phyloP scores from a whole-genome alignment of 495 filamentous ascomycete genomes.

The Letharia columbiana region DNA sequence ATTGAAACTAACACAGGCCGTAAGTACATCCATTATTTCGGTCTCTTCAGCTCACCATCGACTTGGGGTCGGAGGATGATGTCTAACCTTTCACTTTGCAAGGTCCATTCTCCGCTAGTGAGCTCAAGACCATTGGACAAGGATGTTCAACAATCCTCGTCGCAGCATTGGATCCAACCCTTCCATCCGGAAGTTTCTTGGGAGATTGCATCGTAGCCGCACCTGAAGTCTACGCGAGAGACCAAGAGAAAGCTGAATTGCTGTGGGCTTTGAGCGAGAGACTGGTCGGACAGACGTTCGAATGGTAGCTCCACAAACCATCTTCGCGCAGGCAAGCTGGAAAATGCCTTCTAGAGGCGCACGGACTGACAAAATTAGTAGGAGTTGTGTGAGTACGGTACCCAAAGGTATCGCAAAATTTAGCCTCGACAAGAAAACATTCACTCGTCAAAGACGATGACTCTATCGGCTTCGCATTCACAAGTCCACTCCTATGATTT shows the following conservation, averaged over 20 bases:
- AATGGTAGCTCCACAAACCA: constrained; percentile 22
- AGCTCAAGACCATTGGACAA: constrained; percentile 39
- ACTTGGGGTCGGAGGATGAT: constrained; percentile 28
- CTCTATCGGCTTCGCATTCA: neutral
- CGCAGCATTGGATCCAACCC: constrained; percentile 46
- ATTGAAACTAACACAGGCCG: constrained; percentile 45
- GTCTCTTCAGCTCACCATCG: neutral
- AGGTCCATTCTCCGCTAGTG: neutral
- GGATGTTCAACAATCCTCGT: constrained; percentile 51
- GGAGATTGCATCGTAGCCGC: constrained; percentile 35
- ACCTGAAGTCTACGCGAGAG: constrained; percentile 25
- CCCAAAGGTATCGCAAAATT: neutral
- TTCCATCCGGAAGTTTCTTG: constrained; percentile 32
- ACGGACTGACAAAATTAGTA: neutral
- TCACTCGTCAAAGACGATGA: neutral
- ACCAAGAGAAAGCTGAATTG: constrained; percentile 38
- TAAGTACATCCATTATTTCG: constrained; percentile 29
- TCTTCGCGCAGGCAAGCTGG: neutral
- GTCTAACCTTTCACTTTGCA: neutral
- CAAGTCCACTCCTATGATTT: neutral
- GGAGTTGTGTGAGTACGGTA: neutral
- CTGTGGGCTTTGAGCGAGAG: constrained; percentile 43
- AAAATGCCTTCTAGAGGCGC: neutral
- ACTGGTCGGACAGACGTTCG: constrained; percentile 41
- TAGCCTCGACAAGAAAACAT: neutral